Evolutionary conservation across 768 basidiomycete genomes (phyloP).

Genomic region (Dendrothele bispora): DNA sequence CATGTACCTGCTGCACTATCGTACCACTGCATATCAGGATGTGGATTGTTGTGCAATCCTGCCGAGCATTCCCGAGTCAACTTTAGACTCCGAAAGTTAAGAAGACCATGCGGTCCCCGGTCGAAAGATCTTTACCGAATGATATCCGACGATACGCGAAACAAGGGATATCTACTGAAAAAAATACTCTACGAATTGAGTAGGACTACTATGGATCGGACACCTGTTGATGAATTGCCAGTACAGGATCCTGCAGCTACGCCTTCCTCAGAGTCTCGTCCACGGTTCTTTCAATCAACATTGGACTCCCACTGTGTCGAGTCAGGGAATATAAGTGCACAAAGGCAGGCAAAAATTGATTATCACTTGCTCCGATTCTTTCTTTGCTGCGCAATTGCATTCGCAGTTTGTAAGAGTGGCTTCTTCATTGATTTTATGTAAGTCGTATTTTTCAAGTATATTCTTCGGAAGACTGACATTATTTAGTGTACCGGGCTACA

Average conservation of each 20-base stretch:
- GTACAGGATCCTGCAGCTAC: not conserved
- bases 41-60: too few species aligned
- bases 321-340: not conserved
- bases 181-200: too few species aligned
- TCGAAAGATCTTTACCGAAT: too few species aligned
- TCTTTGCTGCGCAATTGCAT: slow-evolving; percentile 12
- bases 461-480: not conserved
- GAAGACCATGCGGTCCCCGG: too few species aligned
- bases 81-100: too few species aligned
- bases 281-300: slow-evolving; percentile 6
- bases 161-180: too few species aligned
- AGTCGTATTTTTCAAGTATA: not conserved
- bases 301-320: slow-evolving; percentile 1
- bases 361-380: slow-evolving; percentile 1
- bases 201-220: too few species aligned
- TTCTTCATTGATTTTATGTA: slow-evolving; percentile 13
- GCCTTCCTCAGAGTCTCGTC: not conserved
- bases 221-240: too few species aligned
- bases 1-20: too few species aligned
- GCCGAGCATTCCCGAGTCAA: too few species aligned
- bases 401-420: slow-evolving; percentile 4
- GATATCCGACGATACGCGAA: too few species aligned
- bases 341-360: slow-evolving; percentile 7
- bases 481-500: slow-evolving; percentile 4
- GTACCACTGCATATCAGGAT: too few species aligned